Evolutionary conservation across 345 rosid genomes (phyloP), one percentile per base, ranked within the genome.

Genomic region (Trapa bicornis): DNA sequence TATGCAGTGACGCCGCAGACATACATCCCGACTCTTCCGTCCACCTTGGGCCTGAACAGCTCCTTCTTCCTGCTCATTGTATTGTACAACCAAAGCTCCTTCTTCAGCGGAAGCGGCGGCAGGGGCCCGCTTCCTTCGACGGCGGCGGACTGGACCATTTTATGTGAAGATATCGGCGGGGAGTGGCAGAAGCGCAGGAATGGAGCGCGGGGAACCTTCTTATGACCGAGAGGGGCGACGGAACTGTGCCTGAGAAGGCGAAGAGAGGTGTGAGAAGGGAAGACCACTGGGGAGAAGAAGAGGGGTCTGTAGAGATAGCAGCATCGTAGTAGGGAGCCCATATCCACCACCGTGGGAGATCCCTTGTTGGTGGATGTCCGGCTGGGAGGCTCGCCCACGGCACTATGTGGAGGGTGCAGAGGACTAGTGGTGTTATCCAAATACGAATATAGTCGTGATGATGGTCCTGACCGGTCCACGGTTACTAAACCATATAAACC

Each of bases 1-100:
- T 91, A 94, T 10, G 96, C 89, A 1, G 99, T 91, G 64, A 94
- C 91, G n/a, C 99, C 99, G 42, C 97, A 94, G 58, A 94, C 97
- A 64, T 91, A 94, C 92, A 91, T 91, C 67, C 99, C 99, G 35
- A 87, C 91, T 69, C 81, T 85, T 15, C 91, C 96, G n/a, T 91
- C 89, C 15, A 81, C 75, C 71, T 85, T 87, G 65, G 97, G 89
- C 72, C 72, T 86, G 68, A 91, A 89, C 68, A 79, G 16, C 81
- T 89, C 96, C 64, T 80, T 94, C 74, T 78, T 83, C 68, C 88
- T 71, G 57, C 78, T 89, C 99, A 91, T 91, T 8, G 99, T 89
- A 71, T 94, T 94, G 83, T 81, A 78, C 22, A 91, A 73, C 91
- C 92, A 88, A 13, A 89, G 84, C 75, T 87, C 89, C 68, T 78